Evolutionary conservation across 2,329 filamentous ascomycete genomes (phyloP).

Genomic region (Arthrobotrys musiformis): DNA sequence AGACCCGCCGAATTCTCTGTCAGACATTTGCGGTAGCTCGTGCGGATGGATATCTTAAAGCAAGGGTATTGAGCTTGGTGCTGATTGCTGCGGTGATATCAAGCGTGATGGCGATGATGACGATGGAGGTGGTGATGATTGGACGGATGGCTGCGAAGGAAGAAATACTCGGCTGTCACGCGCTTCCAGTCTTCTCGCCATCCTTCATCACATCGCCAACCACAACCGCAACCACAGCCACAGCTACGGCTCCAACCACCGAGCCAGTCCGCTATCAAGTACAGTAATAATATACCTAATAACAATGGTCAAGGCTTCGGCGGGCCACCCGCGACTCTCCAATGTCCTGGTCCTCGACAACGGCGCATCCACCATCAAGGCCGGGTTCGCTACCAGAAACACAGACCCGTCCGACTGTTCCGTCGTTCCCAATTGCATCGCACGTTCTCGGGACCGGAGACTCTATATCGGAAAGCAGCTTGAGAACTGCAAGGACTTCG

Average conservation of each 20-base stretch:
- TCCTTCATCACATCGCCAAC: background rate
- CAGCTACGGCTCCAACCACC: background rate
- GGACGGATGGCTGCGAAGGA: background rate
- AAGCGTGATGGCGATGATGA: no score
- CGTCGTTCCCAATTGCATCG: conserved; percentile 87
- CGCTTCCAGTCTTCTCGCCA: conserved; percentile 2
- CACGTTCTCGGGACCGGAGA: conserved; percentile 80
- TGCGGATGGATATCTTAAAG: background rate
- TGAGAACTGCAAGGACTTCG: conserved; percentile 83
- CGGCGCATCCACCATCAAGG: conserved; percentile 90
- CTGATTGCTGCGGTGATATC: no score
- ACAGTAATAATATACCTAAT: background rate
- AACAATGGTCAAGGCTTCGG: conserved; percentile 46
- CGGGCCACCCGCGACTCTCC: conserved; percentile 58
- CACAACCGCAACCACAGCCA: no score
- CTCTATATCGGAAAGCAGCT: conserved; percentile 84
- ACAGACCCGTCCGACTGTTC: conserved; percentile 69
- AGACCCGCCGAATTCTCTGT: conserved; percentile 57
- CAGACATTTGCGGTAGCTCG: conserved; percentile 56
- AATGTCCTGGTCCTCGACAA: conserved; percentile 91
- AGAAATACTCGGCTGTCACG: background rate
- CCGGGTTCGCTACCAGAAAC: conserved; percentile 74
- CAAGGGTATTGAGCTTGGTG: no score
- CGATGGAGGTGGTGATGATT: background rate
- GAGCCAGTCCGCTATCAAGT: background rate